Conservation (phyloP, 108 stramenopile genomes). For the Stephanodiscus minutulus region DNA sequence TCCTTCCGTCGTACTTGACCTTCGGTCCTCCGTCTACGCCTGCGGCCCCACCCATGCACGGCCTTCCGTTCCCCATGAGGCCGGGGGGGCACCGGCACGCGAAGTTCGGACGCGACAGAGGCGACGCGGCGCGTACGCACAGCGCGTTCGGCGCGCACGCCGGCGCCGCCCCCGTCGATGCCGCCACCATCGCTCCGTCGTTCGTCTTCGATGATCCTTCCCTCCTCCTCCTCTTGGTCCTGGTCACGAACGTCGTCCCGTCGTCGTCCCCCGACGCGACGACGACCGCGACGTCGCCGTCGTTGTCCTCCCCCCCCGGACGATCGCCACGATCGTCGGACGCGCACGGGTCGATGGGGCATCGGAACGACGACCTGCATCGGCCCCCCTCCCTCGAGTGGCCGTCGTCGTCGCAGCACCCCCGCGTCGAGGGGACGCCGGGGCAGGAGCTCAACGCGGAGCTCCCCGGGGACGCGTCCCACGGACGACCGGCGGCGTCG, state of each 20-base stretch:
- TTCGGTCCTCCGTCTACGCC: slow-evolving; percentile 45
- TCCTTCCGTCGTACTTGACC: slow-evolving; percentile 81
- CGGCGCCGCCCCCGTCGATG: background rate
- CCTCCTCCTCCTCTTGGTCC: too few species aligned
- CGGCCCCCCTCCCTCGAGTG: slow-evolving; percentile 48
- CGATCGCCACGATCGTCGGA: background rate
- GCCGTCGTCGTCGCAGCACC: background rate
- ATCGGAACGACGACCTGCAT: slow-evolving; percentile 58
- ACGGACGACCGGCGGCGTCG: background rate
- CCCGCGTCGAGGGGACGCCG: slow-evolving; percentile 64
- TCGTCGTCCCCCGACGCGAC: background rate
- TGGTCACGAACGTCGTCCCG: too few species aligned
- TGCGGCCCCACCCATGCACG: slow-evolving; percentile 54
- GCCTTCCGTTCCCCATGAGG: slow-evolving; percentile 77
- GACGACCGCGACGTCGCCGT: slow-evolving; percentile 49
- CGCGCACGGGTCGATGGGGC: background rate
- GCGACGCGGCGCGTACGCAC: slow-evolving; percentile 62
- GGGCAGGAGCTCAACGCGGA: slow-evolving; percentile 7
- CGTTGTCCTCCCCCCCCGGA: slow-evolving; percentile 29
- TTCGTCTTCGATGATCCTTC: slow-evolving; percentile 29
- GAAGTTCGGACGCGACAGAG: slow-evolving; percentile 54
- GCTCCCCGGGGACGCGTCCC: background rate
- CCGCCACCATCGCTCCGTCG: too few species aligned
- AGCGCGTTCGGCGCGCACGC: slow-evolving; percentile 61
- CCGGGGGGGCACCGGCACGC: slow-evolving; percentile 71